Base-by-base conservation (phyloP, 257 asterid species). In the Capsicum baccatum region DNA sequence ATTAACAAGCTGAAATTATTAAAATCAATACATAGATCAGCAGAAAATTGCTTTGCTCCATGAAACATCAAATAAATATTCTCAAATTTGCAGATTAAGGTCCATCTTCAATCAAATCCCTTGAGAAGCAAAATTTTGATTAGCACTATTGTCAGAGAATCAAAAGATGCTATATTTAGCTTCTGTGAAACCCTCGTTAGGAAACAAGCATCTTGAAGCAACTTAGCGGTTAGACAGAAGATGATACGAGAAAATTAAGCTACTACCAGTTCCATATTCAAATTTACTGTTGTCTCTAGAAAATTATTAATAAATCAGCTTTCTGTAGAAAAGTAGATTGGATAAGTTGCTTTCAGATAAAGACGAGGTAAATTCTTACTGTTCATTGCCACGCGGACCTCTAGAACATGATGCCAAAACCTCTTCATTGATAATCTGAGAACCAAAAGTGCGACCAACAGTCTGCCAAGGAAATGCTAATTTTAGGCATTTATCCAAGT, bases 301-400 rank as follows among this genome's bases (percentile, higher is more conserved):
- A 35, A 76, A 21, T 13, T 76, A 52, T 26, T 13, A 21, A 76
- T 26, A 17, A 76, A 52, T 13, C 52, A 76, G 8, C 58, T 50
- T 6, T 21, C 13, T 74, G 14, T 13, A 52, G 26, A 76, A 76
- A 50, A 21, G 21, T 21, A 52, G 81, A 76, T 14, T 0, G 63
- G 47, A 76, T 76, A 76, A 76, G 19, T 21, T 52, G 47, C 12
- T 62, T 50, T 50, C 48, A 33, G 81, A 58, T 15, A 39, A 85
- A 86, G 9, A 59, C 35, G 17, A 64, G 57, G 71, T 42, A 59
- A 39, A 81, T 69, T 50, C 93, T 87, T 89, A 94, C 98, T 96
- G 98, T 91, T 94, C 97, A 80, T 90, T 93, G 86, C 97, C 98
- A 83, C 96, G 97, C 80, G 97, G 97, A 52, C 98, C 97, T 83